Conservation (phyloP, 192 early-diverging fungal species). For the Powellomyces hirtus region DNA sequence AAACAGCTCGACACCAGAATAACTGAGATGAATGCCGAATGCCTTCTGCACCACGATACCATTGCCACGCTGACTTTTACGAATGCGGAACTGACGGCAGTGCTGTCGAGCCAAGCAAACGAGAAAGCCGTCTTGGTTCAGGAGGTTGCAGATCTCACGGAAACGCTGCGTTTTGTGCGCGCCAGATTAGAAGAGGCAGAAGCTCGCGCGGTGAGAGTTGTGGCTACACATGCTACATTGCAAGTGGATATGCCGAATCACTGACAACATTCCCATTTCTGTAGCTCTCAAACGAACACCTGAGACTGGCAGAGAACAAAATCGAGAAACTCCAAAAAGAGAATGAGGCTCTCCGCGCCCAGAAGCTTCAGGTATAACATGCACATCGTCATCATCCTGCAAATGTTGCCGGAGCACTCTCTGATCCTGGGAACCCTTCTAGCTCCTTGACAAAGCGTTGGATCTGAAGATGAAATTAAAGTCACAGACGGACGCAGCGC, state of each 20-base stretch:
- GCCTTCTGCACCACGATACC: background rate
- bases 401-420: background rate
- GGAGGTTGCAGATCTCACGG: constrained; percentile 19
- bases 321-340: constrained; percentile 15
- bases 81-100: background rate
- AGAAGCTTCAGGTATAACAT: constrained; percentile 27
- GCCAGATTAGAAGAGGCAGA: constrained; percentile 2
- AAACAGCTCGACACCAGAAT: too few relatives aligned
- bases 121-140: constrained; percentile 6
- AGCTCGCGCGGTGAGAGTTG: background rate
- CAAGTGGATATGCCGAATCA: background rate
- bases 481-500: background rate
- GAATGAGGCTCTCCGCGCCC: constrained; percentile 15
- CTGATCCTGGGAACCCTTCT: background rate
- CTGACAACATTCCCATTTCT: background rate
- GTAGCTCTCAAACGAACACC: background rate
- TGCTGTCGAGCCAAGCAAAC: background rate
- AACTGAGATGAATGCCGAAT: too few relatives aligned
- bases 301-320: background rate
- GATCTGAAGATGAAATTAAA: constrained; percentile 27
- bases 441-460: constrained; percentile 27
- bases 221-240: too few relatives aligned
- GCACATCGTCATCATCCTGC: too few relatives aligned
- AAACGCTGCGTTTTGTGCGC: background rate
- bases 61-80: background rate